A percentile compares a stretch with the other conserved stretches of the same genome.
These are phyloP conservation scores for Adansonia digitata DNA, from an alignment of 345 rosid genomes.

Conservation along the genomic window DNA sequence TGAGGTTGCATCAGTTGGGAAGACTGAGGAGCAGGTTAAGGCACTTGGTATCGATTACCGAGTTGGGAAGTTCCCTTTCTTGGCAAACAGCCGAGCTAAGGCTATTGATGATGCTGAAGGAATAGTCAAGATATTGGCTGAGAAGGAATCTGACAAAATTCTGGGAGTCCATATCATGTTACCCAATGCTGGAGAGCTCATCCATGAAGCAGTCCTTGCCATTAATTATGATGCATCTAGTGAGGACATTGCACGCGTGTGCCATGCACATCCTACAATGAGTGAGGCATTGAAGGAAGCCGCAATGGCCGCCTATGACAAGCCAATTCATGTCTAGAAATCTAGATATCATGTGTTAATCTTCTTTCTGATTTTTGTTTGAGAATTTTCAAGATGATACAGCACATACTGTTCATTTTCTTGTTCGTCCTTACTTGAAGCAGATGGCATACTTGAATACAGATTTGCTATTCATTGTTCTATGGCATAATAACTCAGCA, in stretches of 20 bases:
- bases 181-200: conserved; percentile 93
- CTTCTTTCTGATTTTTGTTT: conserved; percentile 13
- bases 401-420: neutral
- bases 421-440: too few species aligned
- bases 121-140: conserved; percentile 82
- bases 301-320: conserved; percentile 97
- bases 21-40: conserved; percentile 97
- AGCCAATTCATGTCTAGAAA: conserved; percentile 81
- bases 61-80: conserved; percentile 93
- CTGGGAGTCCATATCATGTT: conserved; percentile 95
- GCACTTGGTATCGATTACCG: conserved; percentile 64
- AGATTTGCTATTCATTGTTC: neutral
- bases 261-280: conserved; percentile 99
- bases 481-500: neutral
- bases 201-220: conserved; percentile 91
- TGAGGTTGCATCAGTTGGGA: conserved; percentile 95
- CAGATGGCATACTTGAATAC: conserved; percentile 2
- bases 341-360: neutral
- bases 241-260: conserved; percentile 94
- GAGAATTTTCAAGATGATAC: conserved; percentile 11
- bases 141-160: conserved; percentile 92
- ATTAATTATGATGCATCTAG: conserved; percentile 80
- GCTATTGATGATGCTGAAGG: conserved; percentile 96
- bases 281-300: conserved; percentile 99
- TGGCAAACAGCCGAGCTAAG: conserved; percentile 98